phyloP scores from a whole-genome alignment of 208 protist species.

The Crithidia expoeki region DNA sequence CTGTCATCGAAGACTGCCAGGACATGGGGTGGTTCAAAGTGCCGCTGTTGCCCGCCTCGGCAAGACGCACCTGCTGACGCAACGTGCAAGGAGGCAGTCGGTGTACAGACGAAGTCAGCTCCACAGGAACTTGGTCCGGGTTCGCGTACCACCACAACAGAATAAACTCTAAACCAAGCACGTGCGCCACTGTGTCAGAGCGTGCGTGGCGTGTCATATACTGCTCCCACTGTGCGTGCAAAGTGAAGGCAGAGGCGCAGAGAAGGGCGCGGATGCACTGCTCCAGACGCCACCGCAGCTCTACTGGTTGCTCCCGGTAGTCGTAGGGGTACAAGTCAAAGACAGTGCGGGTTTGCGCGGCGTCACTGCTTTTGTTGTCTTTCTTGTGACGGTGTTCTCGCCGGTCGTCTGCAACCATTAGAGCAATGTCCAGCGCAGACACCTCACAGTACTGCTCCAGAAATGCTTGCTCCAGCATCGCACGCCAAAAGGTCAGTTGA shows the following conservation, averaged over 20 bases:
- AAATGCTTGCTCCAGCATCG: constrained; percentile 47
- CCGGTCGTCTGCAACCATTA: background rate
- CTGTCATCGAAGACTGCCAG: background rate
- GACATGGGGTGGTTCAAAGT: background rate
- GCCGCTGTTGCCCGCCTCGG: constrained; percentile 10
- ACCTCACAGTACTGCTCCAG: constrained; percentile 33
- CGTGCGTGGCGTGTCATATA: constrained; percentile 16
- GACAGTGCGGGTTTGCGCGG: background rate
- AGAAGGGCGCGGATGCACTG: constrained; percentile 28
- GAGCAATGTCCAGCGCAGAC: background rate
- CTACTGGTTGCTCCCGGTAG: constrained; percentile 19
- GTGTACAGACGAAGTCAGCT: constrained; percentile 29
- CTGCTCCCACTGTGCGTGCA: constrained; percentile 64
- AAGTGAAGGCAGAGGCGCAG: constrained; percentile 50
- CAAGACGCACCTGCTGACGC: constrained; percentile 9
- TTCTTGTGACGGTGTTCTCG: background rate
- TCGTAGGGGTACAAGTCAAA: constrained; percentile 21
- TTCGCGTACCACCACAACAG: constrained; percentile 79
- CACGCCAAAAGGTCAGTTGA: constrained; percentile 18
- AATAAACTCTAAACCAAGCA: constrained; percentile 57
- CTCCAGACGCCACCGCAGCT: constrained; percentile 35
- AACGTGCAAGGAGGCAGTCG: constrained; percentile 21
- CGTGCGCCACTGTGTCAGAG: background rate
- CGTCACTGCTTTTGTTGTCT: background rate
- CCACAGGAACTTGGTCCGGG: constrained; percentile 60